These are phyloP conservation scores for Penicillium oxalicum DNA, from an alignment of 2,329 filamentous ascomycete species.

Conservation along the genomic window DNA sequence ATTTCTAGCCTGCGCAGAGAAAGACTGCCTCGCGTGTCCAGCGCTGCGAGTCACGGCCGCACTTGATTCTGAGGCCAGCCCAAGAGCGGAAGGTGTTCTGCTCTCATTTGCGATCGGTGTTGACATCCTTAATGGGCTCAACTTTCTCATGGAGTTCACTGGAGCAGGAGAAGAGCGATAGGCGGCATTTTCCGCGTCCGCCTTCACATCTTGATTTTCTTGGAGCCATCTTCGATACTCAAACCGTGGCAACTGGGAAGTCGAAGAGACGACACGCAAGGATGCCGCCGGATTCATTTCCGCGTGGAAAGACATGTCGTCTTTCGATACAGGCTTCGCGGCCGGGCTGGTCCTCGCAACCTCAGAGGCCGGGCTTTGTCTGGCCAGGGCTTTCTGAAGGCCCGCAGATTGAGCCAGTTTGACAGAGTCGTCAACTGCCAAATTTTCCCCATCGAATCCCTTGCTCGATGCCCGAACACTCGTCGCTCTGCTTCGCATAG, in stretches of 20 bases:
- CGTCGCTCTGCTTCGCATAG: not conserved
- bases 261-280: slow-evolving; percentile 29
- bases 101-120: too few relatives aligned
- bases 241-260: slow-evolving; percentile 36
- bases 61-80: too few relatives aligned
- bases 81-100: too few relatives aligned
- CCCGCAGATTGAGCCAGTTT: too few relatives aligned
- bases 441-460: not conserved
- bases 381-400: too few relatives aligned
- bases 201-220: slow-evolving; percentile 7
- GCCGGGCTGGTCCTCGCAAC: not conserved
- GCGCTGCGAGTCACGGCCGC: too few relatives aligned
- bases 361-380: too few relatives aligned
- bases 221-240: slow-evolving; percentile 30
- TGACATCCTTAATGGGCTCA: too few relatives aligned
- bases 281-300: slow-evolving; percentile 15
- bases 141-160: too few relatives aligned
- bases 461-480: not conserved
- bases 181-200: not conserved
- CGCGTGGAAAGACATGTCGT: not conserved
- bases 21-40: too few relatives aligned
- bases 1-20: too few relatives aligned
- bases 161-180: not conserved
- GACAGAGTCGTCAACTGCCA: not conserved
- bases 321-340: not conserved